phyloP scores from a whole-genome alignment of 2,329 filamentous ascomycete genomes.

The Xylariaceae sp. region DNA sequence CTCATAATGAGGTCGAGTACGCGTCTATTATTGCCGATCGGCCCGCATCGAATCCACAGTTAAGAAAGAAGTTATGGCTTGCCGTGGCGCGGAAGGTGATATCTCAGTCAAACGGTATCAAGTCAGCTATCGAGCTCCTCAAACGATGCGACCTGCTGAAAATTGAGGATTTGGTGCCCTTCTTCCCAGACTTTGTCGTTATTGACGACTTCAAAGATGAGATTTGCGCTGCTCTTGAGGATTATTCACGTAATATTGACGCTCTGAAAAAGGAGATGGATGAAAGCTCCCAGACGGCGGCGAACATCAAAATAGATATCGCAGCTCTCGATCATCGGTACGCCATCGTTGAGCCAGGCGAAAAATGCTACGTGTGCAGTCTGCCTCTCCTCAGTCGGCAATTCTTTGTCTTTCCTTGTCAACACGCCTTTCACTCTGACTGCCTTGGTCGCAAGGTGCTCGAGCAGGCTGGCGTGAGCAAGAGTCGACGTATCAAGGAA shows the following conservation, averaged over 20 bases:
- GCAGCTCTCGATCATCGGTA: constrained; percentile 80
- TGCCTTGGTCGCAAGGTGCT: constrained; percentile 83
- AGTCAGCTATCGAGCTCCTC: constrained; percentile 86
- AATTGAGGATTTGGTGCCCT: constrained; percentile 95
- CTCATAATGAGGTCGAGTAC: constrained; percentile 83
- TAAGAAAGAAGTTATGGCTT: constrained; percentile 93
- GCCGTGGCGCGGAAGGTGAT: constrained; percentile 94
- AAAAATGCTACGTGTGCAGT: constrained; percentile 85
- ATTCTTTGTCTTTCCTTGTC: constrained; percentile 98
- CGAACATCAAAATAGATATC: constrained; percentile 87
- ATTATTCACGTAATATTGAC: constrained; percentile 89
- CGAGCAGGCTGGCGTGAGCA: constrained; percentile 70
- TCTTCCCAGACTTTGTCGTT: constrained; percentile 97
- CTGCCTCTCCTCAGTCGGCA: constrained; percentile 82
- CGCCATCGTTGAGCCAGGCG: constrained; percentile 92
- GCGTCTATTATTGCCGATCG: constrained; percentile 85
- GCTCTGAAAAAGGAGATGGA: constrained; percentile 90
- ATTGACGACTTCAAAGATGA: constrained; percentile 99
- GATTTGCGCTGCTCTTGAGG: constrained; percentile 87
- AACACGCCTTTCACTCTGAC: constrained; percentile 96
- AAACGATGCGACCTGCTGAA: constrained; percentile 84
- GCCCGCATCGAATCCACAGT: constrained; percentile 67
- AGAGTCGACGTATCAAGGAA: constrained; percentile 75
- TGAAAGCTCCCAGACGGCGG: constrained; percentile 79
- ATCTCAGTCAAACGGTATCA: constrained; percentile 78